These are phyloP conservation scores for Torrubiellomyces zombiae DNA, from an alignment of 2,329 filamentous ascomycete genomes.

Conservation along the genomic window DNA sequence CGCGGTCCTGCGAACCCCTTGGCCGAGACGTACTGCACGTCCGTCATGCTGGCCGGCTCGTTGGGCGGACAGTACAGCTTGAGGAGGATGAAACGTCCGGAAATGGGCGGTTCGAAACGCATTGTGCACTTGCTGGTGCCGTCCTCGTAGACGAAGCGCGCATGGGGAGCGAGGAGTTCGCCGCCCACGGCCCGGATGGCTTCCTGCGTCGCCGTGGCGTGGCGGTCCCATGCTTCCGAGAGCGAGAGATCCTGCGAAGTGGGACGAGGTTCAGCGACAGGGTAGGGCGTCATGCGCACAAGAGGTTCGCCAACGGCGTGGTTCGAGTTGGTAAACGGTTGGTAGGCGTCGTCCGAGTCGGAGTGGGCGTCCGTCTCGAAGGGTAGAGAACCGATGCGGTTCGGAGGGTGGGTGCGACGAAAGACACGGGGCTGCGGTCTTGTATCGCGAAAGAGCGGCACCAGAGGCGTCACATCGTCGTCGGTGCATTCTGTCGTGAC, in stretches of 20 bases:
- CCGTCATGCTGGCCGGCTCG: constrained; percentile 54
- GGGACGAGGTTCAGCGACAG: too few species aligned
- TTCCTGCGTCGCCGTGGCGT: constrained; percentile 37
- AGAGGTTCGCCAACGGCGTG: too few species aligned
- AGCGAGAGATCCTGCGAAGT: constrained; percentile 13
- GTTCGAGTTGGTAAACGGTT: constrained; percentile 12
- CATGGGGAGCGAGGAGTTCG: constrained; percentile 53
- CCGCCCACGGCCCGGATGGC: constrained; percentile 38
- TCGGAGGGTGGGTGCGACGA: constrained; percentile 27
- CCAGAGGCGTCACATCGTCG: too few species aligned
- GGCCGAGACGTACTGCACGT: constrained; percentile 72
- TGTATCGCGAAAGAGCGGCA: too few species aligned
- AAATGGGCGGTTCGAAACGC: constrained; percentile 67
- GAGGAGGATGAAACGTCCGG: constrained; percentile 67
- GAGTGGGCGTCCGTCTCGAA: constrained; percentile 34
- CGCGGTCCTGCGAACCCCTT: constrained; percentile 75
- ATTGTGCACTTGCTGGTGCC: constrained; percentile 76
- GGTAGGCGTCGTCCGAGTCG: constrained; percentile 15
- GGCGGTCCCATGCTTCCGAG: constrained; percentile 25
- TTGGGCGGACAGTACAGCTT: constrained; percentile 77
- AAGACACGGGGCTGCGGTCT: constrained; percentile 9
- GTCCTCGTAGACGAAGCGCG: constrained; percentile 68
- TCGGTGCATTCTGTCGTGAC: constrained; percentile 45
- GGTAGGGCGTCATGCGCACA: too few species aligned
- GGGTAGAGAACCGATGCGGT: constrained; percentile 36